A percentile compares a stretch with the other conserved stretches of the same genome.
Evolutionary conservation across 2,329 filamentous ascomycete genomes (phyloP).

Genomic region (Aquanectria penicillioides): DNA sequence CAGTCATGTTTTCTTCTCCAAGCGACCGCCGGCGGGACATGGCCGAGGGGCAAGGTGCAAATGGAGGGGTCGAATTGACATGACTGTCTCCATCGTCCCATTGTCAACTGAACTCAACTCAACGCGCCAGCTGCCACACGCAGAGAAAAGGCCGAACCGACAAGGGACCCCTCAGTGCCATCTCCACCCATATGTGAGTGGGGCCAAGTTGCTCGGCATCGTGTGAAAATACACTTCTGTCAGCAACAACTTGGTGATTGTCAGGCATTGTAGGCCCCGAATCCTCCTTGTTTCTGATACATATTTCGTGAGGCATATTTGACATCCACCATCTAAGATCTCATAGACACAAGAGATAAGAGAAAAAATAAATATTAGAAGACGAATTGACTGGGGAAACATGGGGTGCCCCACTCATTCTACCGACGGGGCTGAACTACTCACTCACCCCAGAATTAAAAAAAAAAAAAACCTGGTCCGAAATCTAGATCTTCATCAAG

Average conservation of each 20-base stretch:
- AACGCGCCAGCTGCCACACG: too few relatives aligned
- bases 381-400: too few relatives aligned
- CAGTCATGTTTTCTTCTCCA: background rate
- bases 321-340: background rate
- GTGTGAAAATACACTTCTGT: too few relatives aligned
- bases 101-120: too few relatives aligned
- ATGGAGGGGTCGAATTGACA: background rate
- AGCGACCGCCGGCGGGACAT: too few relatives aligned
- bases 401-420: background rate
- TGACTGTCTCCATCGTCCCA: background rate
- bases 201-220: too few relatives aligned
- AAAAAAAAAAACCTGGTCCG: background rate
- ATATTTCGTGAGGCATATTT: background rate
- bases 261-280: slow-evolving; percentile 14
- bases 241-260: slow-evolving; percentile 2
- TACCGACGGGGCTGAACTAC: background rate
- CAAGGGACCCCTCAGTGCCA: background rate
- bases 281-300: background rate
- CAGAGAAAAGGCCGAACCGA: background rate
- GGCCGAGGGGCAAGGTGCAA: background rate
- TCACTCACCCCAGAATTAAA: background rate
- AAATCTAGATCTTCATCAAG: slow-evolving; percentile 11
- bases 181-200: slow-evolving; percentile 9
- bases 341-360: too few relatives aligned
- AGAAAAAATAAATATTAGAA: too few relatives aligned